These are phyloP conservation scores for Colletotrichum australisinense DNA, from an alignment of 2,329 filamentous ascomycete species.

Conservation along the genomic window DNA sequence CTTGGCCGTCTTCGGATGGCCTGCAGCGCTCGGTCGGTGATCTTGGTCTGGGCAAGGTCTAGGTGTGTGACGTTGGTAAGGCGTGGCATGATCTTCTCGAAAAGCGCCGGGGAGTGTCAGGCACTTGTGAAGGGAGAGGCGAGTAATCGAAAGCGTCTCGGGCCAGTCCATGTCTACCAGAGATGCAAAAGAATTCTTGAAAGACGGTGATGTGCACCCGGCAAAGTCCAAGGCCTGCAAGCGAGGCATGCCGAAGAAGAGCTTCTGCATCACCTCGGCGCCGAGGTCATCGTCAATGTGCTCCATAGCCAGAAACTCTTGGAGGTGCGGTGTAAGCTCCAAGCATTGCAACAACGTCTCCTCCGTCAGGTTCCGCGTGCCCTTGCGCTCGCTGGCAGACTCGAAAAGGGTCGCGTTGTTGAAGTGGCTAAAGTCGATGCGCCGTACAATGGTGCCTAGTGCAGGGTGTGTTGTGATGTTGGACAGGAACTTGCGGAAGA, in stretches of 20 bases:
- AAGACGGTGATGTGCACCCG: slow-evolving; percentile 75
- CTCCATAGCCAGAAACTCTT: slow-evolving; percentile 84
- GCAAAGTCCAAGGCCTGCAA: slow-evolving; percentile 81
- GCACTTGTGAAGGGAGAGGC: slow-evolving; percentile 83
- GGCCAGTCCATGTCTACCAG: slow-evolving; percentile 64
- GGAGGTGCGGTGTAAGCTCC: slow-evolving; percentile 76
- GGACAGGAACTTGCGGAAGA: slow-evolving; percentile 83
- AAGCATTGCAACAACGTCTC: slow-evolving; percentile 79
- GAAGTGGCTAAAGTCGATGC: slow-evolving; percentile 88
- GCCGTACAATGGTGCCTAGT: slow-evolving; percentile 80
- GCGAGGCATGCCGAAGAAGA: slow-evolving; percentile 74
- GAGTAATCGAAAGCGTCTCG: slow-evolving; percentile 68
- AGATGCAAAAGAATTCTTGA: slow-evolving; percentile 73
- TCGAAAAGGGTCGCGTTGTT: slow-evolving; percentile 82
- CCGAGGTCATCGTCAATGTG: slow-evolving; percentile 83
- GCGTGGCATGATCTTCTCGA: slow-evolving; percentile 78
- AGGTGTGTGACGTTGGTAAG: slow-evolving; percentile 78
- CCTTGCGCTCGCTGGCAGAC: slow-evolving; percentile 78
- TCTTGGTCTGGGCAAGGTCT: slow-evolving; percentile 81
- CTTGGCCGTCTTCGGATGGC: slow-evolving; percentile 76
- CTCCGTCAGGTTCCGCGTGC: slow-evolving; percentile 81
- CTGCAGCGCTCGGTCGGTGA: slow-evolving; percentile 77
- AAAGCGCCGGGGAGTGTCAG: slow-evolving; percentile 74
- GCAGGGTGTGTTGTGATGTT: slow-evolving; percentile 75
- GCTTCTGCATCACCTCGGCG: slow-evolving; percentile 74